Evolutionary conservation across 495 filamentous ascomycete species (phyloP), one percentile per base, ranked within the genome.

Genomic region (Filosporella fistucella): DNA sequence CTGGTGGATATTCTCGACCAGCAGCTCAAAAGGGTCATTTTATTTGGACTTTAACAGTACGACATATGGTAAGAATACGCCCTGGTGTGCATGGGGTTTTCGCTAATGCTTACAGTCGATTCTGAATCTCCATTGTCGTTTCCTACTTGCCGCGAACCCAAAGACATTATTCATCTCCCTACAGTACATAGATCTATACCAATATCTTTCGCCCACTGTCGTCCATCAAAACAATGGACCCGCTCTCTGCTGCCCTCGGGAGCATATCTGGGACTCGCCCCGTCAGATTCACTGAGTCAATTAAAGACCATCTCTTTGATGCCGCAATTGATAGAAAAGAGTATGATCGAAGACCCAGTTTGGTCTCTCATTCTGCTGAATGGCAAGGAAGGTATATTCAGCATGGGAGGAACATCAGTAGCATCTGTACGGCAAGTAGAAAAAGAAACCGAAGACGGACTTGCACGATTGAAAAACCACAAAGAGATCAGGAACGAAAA

Each of bases 241-340:
- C 29, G 47, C 1, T 17, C 39, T 23, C 33, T 51, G 6, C 22
- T 43, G 6, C 47, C 47, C 14, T 44, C 38, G 1, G 47, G 47
- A 0, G 47, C 47, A 36, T 51, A 51, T 38, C 23, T 51, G 20
- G 47, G 47, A 11, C 36, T 51, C 16, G 47, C 47, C 13, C 39
- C 47, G 3, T 51, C 40, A 3, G 12, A 23, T 23, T 30, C 25
- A 1, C 47, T 51, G 12, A 51, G 47, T 17, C 47, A 51, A 21
- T 29, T 29, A 2, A 51, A 28, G 29, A 44, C 39, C 11, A 29
- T n/a, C 4, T 28, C 39, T 4, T 26, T 51, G n/a, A 28, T 51
- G 47, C 12, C 12, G 21, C 47, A 51, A 25, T 29, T 51, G 40
- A 38, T 51, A 11, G 47, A 51, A 17, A 51, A 32, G 13, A 30